These are phyloP conservation scores for Cercospora zeae-maydis DNA, from an alignment of 2,329 filamentous ascomycete species.

Conservation along the genomic window DNA sequence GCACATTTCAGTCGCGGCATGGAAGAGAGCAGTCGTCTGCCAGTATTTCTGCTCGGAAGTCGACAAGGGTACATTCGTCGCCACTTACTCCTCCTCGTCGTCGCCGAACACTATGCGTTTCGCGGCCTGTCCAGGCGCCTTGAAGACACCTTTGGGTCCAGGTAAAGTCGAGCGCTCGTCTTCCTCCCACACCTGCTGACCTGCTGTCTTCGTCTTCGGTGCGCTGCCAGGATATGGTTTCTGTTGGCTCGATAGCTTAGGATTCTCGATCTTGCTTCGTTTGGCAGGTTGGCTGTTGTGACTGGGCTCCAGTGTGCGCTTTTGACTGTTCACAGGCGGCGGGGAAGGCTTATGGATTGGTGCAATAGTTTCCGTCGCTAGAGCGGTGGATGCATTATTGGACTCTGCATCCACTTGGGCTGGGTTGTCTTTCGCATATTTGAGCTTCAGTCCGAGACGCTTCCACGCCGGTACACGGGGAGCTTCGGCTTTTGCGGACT, in stretches of 20 bases:
- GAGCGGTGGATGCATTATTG: neutral
- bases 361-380: neutral
- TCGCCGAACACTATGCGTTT: slow-evolving; percentile 25
- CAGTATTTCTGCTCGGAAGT: neutral
- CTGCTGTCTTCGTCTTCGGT: slow-evolving; percentile 2
- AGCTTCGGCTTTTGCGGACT: neutral
- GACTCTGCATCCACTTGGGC: slow-evolving; percentile 12
- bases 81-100: slow-evolving; percentile 25
- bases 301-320: slow-evolving; percentile 7
- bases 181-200: slow-evolving; percentile 3
- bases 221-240: slow-evolving; percentile 10
- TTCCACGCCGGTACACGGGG: slow-evolving; percentile 56
- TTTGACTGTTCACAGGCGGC: neutral
- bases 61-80: neutral
- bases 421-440: slow-evolving; percentile 46
- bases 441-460: slow-evolving; percentile 58
- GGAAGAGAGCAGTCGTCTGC: neutral
- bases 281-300: slow-evolving; percentile 14
- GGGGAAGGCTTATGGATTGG: neutral
- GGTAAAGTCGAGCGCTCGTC: slow-evolving; percentile 13
- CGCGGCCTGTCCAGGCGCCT: slow-evolving; percentile 18
- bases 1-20: neutral
- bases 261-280: slow-evolving; percentile 9
- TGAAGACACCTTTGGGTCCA: slow-evolving; percentile 15
- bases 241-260: neutral